phyloP scores from a whole-genome alignment of 2,329 filamentous ascomycete species.

The Fusarium marasasianum region DNA sequence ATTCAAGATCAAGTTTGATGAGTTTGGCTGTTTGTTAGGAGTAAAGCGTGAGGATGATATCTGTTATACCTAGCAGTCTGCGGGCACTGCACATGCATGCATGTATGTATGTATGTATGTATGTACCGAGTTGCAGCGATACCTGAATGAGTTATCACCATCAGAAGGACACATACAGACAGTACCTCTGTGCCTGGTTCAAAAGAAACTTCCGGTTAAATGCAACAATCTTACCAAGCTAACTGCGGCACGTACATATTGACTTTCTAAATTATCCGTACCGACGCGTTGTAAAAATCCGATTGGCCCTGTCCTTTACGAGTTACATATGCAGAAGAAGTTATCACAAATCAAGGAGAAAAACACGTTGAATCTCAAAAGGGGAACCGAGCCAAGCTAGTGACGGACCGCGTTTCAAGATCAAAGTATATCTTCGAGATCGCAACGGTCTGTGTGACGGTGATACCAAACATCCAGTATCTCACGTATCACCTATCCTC shows the following conservation, averaged over 20 bases:
- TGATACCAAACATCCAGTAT: not conserved
- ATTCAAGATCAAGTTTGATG: not conserved
- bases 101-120: not conserved
- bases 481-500: not conserved
- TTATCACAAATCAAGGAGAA: not conserved
- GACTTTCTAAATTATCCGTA: not conserved
- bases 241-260: not conserved
- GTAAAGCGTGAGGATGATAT: not conserved
- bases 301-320: not conserved
- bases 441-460: not conserved
- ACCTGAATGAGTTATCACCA: not conserved
- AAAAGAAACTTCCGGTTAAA: not conserved
- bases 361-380: not conserved
- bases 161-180: not conserved
- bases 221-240: not conserved
- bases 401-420: slow-evolving; percentile 7
- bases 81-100: not conserved
- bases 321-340: not conserved
- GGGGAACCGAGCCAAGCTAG: not conserved
- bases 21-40: not conserved
- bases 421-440: slow-evolving; percentile 6
- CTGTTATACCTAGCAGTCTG: not conserved
- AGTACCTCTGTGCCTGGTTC: not conserved
- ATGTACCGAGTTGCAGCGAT: not conserved
- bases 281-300: not conserved